Conservation (phyloP, 768 basidiomycete species). For the Lyophyllum shimeji region DNA sequence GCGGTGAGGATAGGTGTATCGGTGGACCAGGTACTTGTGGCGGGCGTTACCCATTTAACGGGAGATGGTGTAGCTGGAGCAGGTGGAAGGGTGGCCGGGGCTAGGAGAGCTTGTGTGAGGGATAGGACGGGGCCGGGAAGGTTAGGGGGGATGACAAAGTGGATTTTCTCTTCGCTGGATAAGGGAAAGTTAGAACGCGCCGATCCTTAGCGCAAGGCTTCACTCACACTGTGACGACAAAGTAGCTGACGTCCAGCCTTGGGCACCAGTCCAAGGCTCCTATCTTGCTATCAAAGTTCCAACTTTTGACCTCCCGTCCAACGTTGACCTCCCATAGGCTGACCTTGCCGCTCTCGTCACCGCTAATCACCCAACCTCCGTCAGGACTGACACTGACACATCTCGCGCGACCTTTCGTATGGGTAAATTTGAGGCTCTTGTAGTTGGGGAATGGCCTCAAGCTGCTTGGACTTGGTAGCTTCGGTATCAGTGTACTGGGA, state of each 20-base stretch:
- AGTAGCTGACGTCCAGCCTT: conserved; percentile 74
- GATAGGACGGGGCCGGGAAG: conserved; percentile 56
- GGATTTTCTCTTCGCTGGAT: conserved; percentile 74
- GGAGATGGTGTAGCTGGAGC: conserved; percentile 55
- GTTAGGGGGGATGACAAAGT: conserved; percentile 81
- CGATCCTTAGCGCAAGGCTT: conserved; percentile 3
- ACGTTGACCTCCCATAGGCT: conserved; percentile 91
- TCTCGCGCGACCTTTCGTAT: conserved; percentile 67
- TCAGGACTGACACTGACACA: conserved; percentile 82
- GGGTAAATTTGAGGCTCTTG: conserved; percentile 67
- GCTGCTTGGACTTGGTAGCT: conserved; percentile 89
- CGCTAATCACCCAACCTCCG: conserved; percentile 89
- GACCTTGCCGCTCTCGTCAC: conserved; percentile 85
- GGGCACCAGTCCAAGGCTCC: conserved; percentile 94
- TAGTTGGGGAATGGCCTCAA: conserved; percentile 94
- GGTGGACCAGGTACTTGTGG: conserved; percentile 44
- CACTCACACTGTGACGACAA: conserved; percentile 78
- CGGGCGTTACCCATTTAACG: conserved; percentile 66
- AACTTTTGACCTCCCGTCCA: conserved; percentile 84
- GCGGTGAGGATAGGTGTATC: conserved; percentile 62
- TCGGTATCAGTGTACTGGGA: conserved; percentile 88
- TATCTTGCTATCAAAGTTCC: conserved; percentile 79
- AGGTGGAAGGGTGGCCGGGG: conserved; percentile 64
- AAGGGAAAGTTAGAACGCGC: conserved; percentile 8
- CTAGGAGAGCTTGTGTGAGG: conserved; percentile 61